A percentile compares a stretch with the other conserved stretches of the same genome.
phyloP scores from a whole-genome alignment of 2,329 filamentous ascomycete genomes.

The Fusarium sp. region DNA sequence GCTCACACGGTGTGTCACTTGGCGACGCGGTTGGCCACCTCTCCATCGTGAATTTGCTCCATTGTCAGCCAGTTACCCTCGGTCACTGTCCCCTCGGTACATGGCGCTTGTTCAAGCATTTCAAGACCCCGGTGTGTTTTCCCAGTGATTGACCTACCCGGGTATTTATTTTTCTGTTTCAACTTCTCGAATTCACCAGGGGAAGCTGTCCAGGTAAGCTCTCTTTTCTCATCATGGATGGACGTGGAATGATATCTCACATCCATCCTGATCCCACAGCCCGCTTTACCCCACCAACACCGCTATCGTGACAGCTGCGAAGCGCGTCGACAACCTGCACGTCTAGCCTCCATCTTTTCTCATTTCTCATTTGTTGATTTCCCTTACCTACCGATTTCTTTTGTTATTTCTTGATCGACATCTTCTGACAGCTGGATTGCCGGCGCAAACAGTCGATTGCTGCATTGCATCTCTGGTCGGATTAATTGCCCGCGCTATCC shows the following conservation, averaged over 20 bases:
- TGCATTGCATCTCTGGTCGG: conserved; percentile 8
- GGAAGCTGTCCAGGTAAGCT: neutral
- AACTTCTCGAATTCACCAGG: neutral
- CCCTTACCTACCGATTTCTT: neutral
- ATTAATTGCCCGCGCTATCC: conserved; percentile 37
- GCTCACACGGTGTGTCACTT: conserved; percentile 8
- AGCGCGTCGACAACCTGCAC: conserved; percentile 5
- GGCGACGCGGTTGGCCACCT: conserved; percentile 10
- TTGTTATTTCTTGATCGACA: neutral
- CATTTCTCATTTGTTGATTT: neutral
- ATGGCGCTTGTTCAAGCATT: neutral
- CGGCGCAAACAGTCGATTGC: conserved; percentile 1
- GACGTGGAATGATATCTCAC: conserved; percentile 4
- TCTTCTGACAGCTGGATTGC: neutral
- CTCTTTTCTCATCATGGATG: conserved; percentile 6
- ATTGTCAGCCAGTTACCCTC: neutral
- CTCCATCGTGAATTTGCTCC: conserved; percentile 6
- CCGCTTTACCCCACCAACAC: conserved; percentile 28
- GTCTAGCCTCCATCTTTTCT: neutral
- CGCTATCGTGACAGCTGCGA: conserved; percentile 28
- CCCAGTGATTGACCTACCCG: neutral
- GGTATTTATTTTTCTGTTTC: neutral
- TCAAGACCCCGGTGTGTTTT: neutral
- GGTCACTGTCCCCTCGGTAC: neutral
- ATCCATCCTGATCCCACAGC: conserved; percentile 21